Base-by-base conservation (phyloP, 768 basidiomycete genomes). In the Naganishia kalamii region DNA sequence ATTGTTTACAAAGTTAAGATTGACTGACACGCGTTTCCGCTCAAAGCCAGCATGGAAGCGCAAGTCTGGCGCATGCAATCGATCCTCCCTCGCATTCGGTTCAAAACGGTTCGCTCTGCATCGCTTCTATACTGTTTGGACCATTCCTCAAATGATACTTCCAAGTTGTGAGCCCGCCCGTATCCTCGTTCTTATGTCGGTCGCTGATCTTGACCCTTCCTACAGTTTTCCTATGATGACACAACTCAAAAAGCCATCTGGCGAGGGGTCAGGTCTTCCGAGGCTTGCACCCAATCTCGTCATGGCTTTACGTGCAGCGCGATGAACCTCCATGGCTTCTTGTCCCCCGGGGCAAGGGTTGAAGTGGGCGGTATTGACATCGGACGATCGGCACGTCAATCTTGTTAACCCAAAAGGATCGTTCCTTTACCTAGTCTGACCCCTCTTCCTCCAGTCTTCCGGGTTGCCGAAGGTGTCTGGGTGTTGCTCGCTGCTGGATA, bases 371-470 rank as follows among this genome's bases (percentile, higher is more conserved):
- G 54, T 57, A 17, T 35, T 57, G 54, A 57, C 54, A 57, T 57
- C 54, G 54, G 27, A 57, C 54, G 54, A 57, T 57, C 54, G 54
- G 54, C 54, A 57, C 54, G 54, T 57, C n/a, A n/a, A 37, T 57
- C 54, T 57, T 57, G 54, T 57, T 57, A 57, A 57, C 54, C 54
- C 54, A 57, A 57, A 40, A 57, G 54, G 54, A 57, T 57, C 54
- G 54, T 57, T 57, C 54, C 54, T 57, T 40, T 35, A 57, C 54
- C 54, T 57, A 57, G 54, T 57, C 54, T 57, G 54, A 57, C 25
- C 54, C 54, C 54, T 57, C 37, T 57, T 57, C 54, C 40, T 57
- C 25, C 23, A 19, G 54, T 40, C 54, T 40, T 33, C 40, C 35
- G 35, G 54, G 35, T 57, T 15, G 19, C 40, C 23, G 3, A 15